Conservation (phyloP, 805 yeast species). For the Wickerhamiella kurtzmanii region DNA sequence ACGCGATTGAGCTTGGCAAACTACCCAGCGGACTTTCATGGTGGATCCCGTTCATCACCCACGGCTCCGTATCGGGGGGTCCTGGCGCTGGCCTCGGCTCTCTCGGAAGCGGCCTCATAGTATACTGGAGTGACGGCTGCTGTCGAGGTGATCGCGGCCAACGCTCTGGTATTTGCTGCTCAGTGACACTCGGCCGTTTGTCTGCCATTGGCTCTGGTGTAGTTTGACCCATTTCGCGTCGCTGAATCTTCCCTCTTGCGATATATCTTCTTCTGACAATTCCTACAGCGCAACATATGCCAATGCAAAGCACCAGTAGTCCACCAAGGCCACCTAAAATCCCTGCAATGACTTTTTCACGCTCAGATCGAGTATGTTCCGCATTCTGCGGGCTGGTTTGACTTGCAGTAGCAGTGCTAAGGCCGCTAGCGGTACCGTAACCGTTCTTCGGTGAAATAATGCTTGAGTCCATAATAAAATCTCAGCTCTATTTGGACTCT, state of each 20-base stretch:
- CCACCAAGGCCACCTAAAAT: slow-evolving; percentile 12
- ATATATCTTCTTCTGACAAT: neutral
- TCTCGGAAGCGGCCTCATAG: slow-evolving; percentile 7
- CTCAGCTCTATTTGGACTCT: no score
- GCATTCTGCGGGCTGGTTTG: neutral
- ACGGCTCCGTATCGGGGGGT: slow-evolving; percentile 2
- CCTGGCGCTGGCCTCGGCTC: slow-evolving; percentile 5
- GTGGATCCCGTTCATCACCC: neutral
- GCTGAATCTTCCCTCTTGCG: no score
- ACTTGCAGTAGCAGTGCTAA: neutral
- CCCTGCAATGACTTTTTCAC: slow-evolving; percentile 7
- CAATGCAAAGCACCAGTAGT: slow-evolving; percentile 3
- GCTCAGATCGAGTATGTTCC: neutral
- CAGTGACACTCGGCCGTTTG: neutral
- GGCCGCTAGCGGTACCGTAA: neutral
- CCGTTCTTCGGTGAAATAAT: neutral
- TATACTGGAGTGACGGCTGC: neutral
- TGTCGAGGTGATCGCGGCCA: neutral
- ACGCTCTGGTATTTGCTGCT: neutral
- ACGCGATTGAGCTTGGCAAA: neutral
- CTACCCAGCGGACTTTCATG: slow-evolving; percentile 4
- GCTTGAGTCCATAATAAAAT: neutral
- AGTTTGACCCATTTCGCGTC: no score
- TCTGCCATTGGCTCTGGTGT: neutral
- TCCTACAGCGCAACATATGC: neutral